Conservation (phyloP, 192 early-diverging fungal species). For the Funneliformis geosporum region DNA sequence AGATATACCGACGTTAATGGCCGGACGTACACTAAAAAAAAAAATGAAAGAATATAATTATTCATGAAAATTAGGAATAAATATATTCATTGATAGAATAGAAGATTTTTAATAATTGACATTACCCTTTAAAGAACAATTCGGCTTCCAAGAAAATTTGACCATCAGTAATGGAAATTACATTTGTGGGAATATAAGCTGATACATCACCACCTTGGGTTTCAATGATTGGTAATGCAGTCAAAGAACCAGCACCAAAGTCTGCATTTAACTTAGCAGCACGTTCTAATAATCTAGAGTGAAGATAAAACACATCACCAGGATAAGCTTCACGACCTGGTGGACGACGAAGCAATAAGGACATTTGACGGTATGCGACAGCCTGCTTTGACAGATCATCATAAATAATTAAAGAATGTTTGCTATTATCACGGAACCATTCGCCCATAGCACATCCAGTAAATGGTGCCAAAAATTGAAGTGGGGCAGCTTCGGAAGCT, state of each 20-base stretch:
- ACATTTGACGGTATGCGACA: conserved; percentile 99
- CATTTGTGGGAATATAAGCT: conserved; percentile 99
- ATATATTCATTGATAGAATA: no score
- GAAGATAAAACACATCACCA: conserved; percentile 99
- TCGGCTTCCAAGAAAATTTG: conserved; percentile 99
- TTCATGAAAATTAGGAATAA: no score
- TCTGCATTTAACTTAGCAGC: conserved; percentile 99
- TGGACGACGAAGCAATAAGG: conserved; percentile 97
- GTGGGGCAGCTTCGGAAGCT: conserved; percentile 97
- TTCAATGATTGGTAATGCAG: conserved; percentile 98
- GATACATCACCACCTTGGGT: conserved; percentile 99
- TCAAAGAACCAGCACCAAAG: conserved; percentile 95
- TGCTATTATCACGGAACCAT: conserved; percentile 99
- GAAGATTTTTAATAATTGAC: not conserved
- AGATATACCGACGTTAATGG: conserved; percentile 99
- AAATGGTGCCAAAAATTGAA: conserved; percentile 99
- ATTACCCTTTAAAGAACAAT: conserved; percentile 95
- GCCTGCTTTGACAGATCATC: conserved; percentile 99
- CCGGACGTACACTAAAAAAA: conserved; percentile 81
- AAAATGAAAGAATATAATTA: not conserved
- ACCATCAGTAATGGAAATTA: conserved; percentile 99
- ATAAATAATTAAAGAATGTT: conserved; percentile 98
- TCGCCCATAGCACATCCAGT: conserved; percentile 98
- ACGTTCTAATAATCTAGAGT: conserved; percentile 99
- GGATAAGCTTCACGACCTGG: conserved; percentile 99